Base-by-base conservation (phyloP, 1,284 basidiomycete species). In the Puccinia coronata region DNA sequence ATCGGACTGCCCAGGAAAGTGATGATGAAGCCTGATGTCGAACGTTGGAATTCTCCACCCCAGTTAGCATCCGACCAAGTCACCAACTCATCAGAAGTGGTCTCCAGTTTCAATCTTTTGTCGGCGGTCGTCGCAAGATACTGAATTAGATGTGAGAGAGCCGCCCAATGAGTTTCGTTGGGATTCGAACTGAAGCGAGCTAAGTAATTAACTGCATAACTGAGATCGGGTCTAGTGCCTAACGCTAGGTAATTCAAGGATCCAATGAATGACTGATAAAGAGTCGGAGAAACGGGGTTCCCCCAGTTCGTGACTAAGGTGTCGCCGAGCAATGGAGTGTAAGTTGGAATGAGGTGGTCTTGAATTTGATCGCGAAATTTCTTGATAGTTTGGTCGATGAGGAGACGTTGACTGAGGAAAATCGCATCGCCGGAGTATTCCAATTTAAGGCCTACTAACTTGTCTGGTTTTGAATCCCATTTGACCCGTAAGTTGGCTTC, bases 1-100 rank as follows among this genome's bases (percentile, higher is more conserved):
- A 77, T 77, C 23, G 61, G 39, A n/a, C 25, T n/a, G 1, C 75
- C 75, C 2, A 49, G n/a, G 3, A 77, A 34, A 0, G 14, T 47
- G 18, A 53, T 49, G 23, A 65, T 28, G 14, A 65, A 51, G 0
- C 61, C 61, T 0, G 14, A 43, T 9, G 61, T 77, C 34, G 59
- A 77, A 1, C 43, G 23, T 25, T 55, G 47, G 43, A 67, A 65
- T 25, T 77, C 61, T 2, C 75, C 75, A 31, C 75, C 75, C 75
- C 75, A 67, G 28, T 67, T 67, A 3, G 75, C 39, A 49, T 77
- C 61, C 2, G 49, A 34, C 57, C 61, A 72, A 23, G 25, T 36
- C 1, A 25, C 25, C 1, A 72, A 28, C 1, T 4, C 5, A 11
- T 49, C 43, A 12, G 16, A 11, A 3, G 43, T 34, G 2, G 34